phyloP scores from a whole-genome alignment of 2,329 filamentous ascomycete species.

The Colletotrichum sp. region DNA sequence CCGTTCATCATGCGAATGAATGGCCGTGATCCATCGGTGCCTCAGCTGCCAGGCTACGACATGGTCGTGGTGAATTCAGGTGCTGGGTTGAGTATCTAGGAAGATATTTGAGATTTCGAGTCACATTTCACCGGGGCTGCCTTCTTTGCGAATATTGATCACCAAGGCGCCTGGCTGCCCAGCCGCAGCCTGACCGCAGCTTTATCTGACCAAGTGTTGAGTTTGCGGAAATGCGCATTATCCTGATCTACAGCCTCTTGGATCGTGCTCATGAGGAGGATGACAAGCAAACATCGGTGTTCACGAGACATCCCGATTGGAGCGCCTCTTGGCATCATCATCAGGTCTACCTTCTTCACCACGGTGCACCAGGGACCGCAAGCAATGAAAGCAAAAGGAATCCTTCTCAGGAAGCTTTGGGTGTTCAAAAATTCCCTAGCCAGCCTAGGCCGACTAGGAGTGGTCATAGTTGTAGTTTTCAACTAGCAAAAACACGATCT shows the following conservation, averaged over 20 bases:
- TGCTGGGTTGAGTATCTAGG: neutral
- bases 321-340: neutral
- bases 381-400: constrained; percentile 54
- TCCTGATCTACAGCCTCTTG: neutral
- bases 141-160: neutral
- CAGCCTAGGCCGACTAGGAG: constrained; percentile 73
- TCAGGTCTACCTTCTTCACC: constrained; percentile 54
- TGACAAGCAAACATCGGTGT: neutral
- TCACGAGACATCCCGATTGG: neutral
- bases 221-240: neutral
- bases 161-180: neutral
- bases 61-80: neutral
- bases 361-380: constrained; percentile 42
- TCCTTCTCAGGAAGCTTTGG: constrained; percentile 27
- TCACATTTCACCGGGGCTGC: neutral
- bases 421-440: constrained; percentile 82
- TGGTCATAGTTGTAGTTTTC: constrained; percentile 82
- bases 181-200: neutral
- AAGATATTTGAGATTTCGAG: neutral
- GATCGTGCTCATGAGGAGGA: neutral
- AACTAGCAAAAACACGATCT: constrained; percentile 90
- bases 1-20: neutral
- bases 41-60: neutral
- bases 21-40: neutral
- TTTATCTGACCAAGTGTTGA: neutral